These are phyloP conservation scores for Paramecium primaurelia DNA, from an alignment of 73 alveolate genomes.

Conservation along the genomic window DNA sequence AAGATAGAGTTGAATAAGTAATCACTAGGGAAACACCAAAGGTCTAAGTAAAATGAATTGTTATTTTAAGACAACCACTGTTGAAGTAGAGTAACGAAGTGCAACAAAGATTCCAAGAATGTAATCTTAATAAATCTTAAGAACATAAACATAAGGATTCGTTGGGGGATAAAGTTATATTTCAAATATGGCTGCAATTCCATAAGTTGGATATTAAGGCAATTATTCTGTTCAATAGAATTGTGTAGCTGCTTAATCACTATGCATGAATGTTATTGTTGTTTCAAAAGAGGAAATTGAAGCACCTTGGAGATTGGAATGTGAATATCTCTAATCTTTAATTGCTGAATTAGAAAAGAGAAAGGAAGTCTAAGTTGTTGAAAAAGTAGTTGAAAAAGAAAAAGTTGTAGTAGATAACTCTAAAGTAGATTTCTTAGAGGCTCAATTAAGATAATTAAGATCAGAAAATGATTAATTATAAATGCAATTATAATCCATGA, in stretches of 20 bases:
- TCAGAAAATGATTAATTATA: background rate
- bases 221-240: background rate
- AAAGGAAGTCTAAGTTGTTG: constrained; percentile 9
- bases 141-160: background rate
- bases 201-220: background rate
- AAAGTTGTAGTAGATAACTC: background rate
- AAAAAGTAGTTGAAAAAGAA: background rate
- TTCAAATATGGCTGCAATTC: constrained; percentile 29
- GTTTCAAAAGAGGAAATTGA: constrained; percentile 41
- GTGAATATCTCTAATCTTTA: constrained; percentile 5
- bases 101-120: background rate
- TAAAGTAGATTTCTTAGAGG: background rate
- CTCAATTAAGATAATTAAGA: background rate
- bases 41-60: background rate
- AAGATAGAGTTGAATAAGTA: background rate
- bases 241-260: background rate
- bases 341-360: constrained; percentile 18
- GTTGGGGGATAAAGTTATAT: constrained; percentile 5
- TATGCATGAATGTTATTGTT: constrained; percentile 30
- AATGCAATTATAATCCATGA: background rate
- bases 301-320: constrained; percentile 37
- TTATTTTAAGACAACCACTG: background rate
- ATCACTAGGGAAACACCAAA: background rate
- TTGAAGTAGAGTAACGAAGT: background rate
- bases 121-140: background rate